Evolutionary conservation across 2,329 filamentous ascomycete species (phyloP), one percentile per base, ranked within the genome.

Genomic region (Didymella segeticola): DNA sequence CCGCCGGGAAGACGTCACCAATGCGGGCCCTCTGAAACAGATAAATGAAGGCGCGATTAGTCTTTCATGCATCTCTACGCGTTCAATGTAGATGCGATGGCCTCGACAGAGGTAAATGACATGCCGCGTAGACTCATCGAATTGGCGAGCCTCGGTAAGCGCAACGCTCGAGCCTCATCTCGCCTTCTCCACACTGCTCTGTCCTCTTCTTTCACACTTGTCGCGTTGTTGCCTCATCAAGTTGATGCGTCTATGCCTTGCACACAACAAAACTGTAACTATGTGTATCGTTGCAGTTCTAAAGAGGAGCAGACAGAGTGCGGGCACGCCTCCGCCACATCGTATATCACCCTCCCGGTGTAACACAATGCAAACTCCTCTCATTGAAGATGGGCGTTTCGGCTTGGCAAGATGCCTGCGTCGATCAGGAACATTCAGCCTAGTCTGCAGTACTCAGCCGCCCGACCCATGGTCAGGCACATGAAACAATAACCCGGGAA

Each of bases 361-460:
- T 23, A 25, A 39, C 23, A n/a, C 27, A 41, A 38, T 30, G 19
- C 23, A 26, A 10, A 29, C 19, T 53, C 42, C 56, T 55, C 30
- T 53, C 47, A 48, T 47, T 53, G 36, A 29, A 33, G 31, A 20
- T 36, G 15, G 39, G 36, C n/a, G 58, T 62, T 60, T 62, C 62
- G 51, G 45, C 29, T 53, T 34, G 31, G 15, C 15, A 12, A 37
- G 37, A 60, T 61, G 53, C 62, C 53, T 62, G 61, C 47, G 58
- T 60, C 55, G 58, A 65, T 63, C 60, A 47, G 38, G 47, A 53
- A 56, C 50, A 45, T 8, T 33, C 26, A 30, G 38, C 39, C 50
- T 33, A 43, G 33, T 42, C 38, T 34, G 50, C 19, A 27, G 30
- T 43, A 43, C n/a, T 57, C 48, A 51, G 39, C 51, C 54, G 52